Conservation (phyloP, 192 early-diverging fungal species). For the Gaertneriomyces semiglobifer region DNA sequence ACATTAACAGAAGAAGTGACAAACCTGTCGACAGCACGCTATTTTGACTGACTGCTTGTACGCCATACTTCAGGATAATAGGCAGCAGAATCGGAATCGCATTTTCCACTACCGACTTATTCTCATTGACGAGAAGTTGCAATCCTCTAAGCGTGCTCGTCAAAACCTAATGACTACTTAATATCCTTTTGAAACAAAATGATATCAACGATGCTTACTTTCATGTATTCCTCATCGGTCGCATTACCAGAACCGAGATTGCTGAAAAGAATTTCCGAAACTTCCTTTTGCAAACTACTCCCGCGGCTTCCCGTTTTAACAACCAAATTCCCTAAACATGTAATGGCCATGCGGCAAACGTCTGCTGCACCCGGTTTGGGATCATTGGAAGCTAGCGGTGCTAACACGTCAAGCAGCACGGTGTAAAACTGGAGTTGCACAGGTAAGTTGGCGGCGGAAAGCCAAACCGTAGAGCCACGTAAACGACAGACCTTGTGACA, state of each 20-base stretch:
- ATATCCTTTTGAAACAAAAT: neutral
- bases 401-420: neutral
- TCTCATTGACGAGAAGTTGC: conserved; percentile 37
- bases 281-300: conserved; percentile 39
- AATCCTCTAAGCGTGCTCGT: conserved; percentile 22
- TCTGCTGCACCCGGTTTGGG: neutral
- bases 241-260: conserved; percentile 32
- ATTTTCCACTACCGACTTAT: conserved; percentile 28
- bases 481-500: conserved; percentile 7
- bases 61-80: conserved; percentile 14
- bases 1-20: too few species aligned
- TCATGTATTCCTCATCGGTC: conserved; percentile 9
- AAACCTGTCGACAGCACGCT: too few species aligned
- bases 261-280: conserved; percentile 50
- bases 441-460: neutral
- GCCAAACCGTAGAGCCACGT: neutral
- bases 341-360: conserved; percentile 51
- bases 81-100: conserved; percentile 12
- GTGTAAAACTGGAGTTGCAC: conserved; percentile 4
- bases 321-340: conserved; percentile 64
- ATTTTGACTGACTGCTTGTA: neutral
- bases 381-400: neutral
- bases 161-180: conserved; percentile 21
- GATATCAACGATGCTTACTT: conserved; percentile 23
- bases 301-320: conserved; percentile 55